Percentiles rank a stretch among this genome's conserved stretches.
phyloP scores from a whole-genome alignment of 805 yeast genomes.

The Debaryomyces prosopidis region DNA sequence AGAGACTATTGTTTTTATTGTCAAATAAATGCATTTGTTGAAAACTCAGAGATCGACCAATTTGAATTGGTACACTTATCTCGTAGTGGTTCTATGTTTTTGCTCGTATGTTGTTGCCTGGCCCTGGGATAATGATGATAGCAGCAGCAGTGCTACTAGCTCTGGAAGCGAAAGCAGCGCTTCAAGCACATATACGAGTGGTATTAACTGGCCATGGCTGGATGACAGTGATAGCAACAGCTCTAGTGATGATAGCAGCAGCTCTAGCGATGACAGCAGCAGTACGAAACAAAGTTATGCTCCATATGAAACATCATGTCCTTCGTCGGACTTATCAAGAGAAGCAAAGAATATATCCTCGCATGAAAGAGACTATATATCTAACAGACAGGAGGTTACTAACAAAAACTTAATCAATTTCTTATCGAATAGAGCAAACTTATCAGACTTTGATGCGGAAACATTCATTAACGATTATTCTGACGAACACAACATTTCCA shows the following conservation, averaged over 20 bases:
- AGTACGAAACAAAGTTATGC: slow-evolving; percentile 15
- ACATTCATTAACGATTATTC: slow-evolving; percentile 23
- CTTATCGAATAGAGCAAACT: slow-evolving; percentile 27
- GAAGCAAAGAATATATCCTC: slow-evolving; percentile 25
- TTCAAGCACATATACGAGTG: too few species aligned
- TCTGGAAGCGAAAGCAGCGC: background rate
- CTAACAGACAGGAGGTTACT: slow-evolving; percentile 25
- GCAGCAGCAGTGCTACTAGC: slow-evolving; percentile 2
- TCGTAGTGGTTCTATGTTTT: background rate
- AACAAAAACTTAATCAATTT: slow-evolving; percentile 28
- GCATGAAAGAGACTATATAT: slow-evolving; percentile 27
- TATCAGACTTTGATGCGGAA: slow-evolving; percentile 33
- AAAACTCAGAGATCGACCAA: background rate
- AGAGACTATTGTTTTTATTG: too few species aligned
- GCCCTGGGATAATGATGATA: slow-evolving; percentile 4
- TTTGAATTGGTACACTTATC: background rate
- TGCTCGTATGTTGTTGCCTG: background rate
- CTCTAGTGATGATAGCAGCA: background rate
- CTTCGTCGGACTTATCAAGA: slow-evolving; percentile 24
- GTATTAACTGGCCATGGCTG: background rate
- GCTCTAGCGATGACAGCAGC: background rate
- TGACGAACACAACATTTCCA: slow-evolving; percentile 23
- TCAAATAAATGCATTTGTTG: background rate
- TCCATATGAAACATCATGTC: slow-evolving; percentile 33
- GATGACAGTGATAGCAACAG: background rate